Base-by-base conservation (phyloP, 2,329 filamentous ascomycete species). In the Didymella pinodella region DNA sequence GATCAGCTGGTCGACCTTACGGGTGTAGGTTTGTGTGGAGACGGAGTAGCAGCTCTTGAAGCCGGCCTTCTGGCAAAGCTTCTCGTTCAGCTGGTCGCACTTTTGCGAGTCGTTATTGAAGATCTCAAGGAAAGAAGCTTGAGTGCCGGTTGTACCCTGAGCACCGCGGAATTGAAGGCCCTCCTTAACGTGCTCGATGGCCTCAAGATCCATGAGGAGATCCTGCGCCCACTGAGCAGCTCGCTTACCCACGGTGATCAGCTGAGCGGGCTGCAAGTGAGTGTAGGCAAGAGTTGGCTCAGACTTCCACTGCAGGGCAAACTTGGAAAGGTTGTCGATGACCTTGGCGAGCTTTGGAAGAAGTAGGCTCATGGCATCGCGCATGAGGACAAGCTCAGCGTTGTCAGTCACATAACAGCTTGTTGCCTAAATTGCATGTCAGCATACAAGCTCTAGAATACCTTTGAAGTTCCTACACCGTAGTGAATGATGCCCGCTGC, bases 401-500 rank as follows among this genome's bases (percentile, higher is more conserved):
- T 71, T 71, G 46, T 71, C 68, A 25, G 68, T 71, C 10, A 71
- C 68, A 25, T 71, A 71, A 52, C 68, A 71, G 53, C 65, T 68
- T 41, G 65, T 69, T 41, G 67, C 69, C 68, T 69, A 36, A 2
- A 88, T 84, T 64, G 93, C 92, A 71, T 93, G 91, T 55, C 90
- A 93, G 38, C 87, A 32, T 1, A 0, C 12, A 7, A 14, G 3
- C 26, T 34, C 12, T 2, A 4, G 10, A 7, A 2, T 1, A 4
- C 18, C 18, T 18, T 83, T 86, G 59, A 79, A 84, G 26, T 85
- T 16, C 57, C 32, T 90, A 54, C 87, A 4, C 75, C 75, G 76
- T 85, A 87, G 76, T 97, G 93, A 60, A 97, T 94, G 67, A 95
- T 90, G 32, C 91, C 91, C 14, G 90, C 91, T 10, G 92, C 92